Base-by-base conservation (phyloP, 371 early-diverging fungal species). In the Apophysomyces ossiformis region DNA sequence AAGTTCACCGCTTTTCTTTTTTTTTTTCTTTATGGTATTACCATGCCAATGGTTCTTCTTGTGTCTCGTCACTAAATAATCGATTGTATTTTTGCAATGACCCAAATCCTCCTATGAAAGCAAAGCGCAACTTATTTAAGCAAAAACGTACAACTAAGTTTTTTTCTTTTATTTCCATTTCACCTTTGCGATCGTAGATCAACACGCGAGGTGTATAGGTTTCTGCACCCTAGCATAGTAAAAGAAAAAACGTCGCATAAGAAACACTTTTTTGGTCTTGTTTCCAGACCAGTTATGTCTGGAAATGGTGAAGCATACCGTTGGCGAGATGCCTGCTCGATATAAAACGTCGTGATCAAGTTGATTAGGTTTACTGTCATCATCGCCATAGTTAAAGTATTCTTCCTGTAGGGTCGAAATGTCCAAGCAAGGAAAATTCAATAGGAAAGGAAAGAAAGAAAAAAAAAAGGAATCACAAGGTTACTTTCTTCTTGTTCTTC, bases 141-240 rank as follows among this genome's bases (percentile, higher is more conserved):
- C 18, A 44, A 62, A 37, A 8, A 41, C 36, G 56, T 12, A 26
- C 5, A 4, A 50, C 11, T 57, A 37, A 18, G 39, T 32, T 60
- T 43, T n/a, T 46, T 45, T 57, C 37, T 26, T 43, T 37, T 50
- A 11, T 39, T 39, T 39, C 11, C 41, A 11, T 41, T 50, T 58
- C 77, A 70, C 89, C 93, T 74, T 91, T 90, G 46, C 91, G 67
- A 65, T 96, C 95, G 63, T 88, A 92, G 21, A 93, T 78, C 61
- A 96, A 62, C 1, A 89, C 80, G 35, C 96, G 81, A 15, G 96
- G 96, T 15, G 90, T 88, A 69, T 87, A 94, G 1, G 91, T 90
- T 39, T 84, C 81, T 1, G 76, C 71, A 4, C 91, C 90, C 90
- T 90, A 65, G 32, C 32, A 26, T 26, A 26, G 32, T 26, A 26